Conservation (phyloP, 331 rosid species). For the Phaseolus coccineus region DNA sequence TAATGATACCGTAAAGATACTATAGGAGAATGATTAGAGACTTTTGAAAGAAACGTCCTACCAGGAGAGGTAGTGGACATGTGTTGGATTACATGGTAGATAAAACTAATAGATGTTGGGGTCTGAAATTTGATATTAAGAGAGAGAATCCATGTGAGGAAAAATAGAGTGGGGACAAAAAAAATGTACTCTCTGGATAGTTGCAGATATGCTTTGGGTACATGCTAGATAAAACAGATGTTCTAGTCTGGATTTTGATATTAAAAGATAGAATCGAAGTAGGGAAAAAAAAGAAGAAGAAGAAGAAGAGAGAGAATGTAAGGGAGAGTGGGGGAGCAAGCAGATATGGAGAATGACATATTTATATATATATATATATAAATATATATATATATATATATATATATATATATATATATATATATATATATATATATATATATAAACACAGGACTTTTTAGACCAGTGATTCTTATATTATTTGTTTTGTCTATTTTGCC, state of each 20-base stretch:
- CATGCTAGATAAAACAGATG: slow-evolving; percentile 14
- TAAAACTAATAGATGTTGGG: not conserved
- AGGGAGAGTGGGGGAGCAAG: slow-evolving; percentile 27
- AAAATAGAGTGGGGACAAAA: not conserved
- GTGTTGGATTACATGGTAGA: slow-evolving; percentile 27
- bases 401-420: not conserved
- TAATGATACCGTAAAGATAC: too few relatives aligned
- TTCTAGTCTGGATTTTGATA: slow-evolving; percentile 8
- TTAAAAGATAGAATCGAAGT: slow-evolving; percentile 7
- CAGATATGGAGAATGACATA: not conserved
- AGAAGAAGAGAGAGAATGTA: not conserved
- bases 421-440: not conserved
- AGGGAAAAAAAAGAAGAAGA: not conserved
- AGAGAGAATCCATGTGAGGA: not conserved
- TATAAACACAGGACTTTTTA: slow-evolving; percentile 28
- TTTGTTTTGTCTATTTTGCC: slow-evolving; percentile 34
- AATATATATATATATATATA: not conserved
- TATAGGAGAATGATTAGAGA: slow-evolving; percentile 9
- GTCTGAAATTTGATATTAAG: not conserved
- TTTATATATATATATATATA: not conserved
- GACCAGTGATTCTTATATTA: slow-evolving; percentile 35
- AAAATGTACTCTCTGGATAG: slow-evolving; percentile 1
- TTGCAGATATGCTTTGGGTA: slow-evolving; percentile 22
- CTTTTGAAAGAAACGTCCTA: not conserved
- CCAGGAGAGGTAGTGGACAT: not conserved